A percentile compares a stretch with the other conserved stretches of the same genome.
Evolutionary conservation across 768 basidiomycete genomes (phyloP).

Genomic region (Phanerodontia chrysosporium): DNA sequence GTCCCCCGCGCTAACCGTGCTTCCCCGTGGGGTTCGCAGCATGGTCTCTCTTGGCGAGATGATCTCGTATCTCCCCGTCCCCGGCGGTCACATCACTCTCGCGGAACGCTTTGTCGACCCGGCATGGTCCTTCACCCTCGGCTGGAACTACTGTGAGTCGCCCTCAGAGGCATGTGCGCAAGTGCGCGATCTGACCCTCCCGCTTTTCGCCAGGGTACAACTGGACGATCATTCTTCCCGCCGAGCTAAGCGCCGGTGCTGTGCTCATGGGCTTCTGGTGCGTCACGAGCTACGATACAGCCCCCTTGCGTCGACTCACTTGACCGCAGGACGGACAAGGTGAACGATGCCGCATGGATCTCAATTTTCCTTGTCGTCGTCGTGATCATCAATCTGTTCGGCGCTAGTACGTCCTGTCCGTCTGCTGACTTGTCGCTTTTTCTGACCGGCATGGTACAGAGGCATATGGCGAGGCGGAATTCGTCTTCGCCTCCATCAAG

Average conservation of each 20-base stretch:
- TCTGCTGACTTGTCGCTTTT: slow-evolving; percentile 5
- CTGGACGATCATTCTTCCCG: slow-evolving; percentile 65
- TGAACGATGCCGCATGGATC: slow-evolving; percentile 76
- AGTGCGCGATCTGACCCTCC: neutral
- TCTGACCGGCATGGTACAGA: slow-evolving; percentile 26
- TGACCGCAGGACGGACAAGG: slow-evolving; percentile 29
- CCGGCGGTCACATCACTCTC: slow-evolving; percentile 77
- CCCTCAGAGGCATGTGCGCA: neutral
- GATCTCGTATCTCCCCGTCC: slow-evolving; percentile 73
- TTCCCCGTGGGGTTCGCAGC: slow-evolving; percentile 28
- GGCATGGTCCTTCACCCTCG: slow-evolving; percentile 55
- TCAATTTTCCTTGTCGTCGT: slow-evolving; percentile 72
- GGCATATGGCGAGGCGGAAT: slow-evolving; percentile 83
- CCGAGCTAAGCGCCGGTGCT: slow-evolving; percentile 71
- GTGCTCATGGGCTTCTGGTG: slow-evolving; percentile 71
- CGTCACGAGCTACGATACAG: neutral
- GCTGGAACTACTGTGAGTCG: slow-evolving; percentile 51
- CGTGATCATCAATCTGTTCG: slow-evolving; percentile 69
- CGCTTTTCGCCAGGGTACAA: slow-evolving; percentile 35
- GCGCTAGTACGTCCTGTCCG: slow-evolving; percentile 43
- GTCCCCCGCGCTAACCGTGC: neutral
- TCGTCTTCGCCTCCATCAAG: slow-evolving; percentile 88
- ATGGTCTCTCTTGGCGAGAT: slow-evolving; percentile 64
- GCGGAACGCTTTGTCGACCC: slow-evolving; percentile 81
- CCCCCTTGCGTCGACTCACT: slow-evolving; percentile 19